phyloP scores from a whole-genome alignment of 371 early-diverging fungal genomes.

The Choanephora cucurbitarum region DNA sequence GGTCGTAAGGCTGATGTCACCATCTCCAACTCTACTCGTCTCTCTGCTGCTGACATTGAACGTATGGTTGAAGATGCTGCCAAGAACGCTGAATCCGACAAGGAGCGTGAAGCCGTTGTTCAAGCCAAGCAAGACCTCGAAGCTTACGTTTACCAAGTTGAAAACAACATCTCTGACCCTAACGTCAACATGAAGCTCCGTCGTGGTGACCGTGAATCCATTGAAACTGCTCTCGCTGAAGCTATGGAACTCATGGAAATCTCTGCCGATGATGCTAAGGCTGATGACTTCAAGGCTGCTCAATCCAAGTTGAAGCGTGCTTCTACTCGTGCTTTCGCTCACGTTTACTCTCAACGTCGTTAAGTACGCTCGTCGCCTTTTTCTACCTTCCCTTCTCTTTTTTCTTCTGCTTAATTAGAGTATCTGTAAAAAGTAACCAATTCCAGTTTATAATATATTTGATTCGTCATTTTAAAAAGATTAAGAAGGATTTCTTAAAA shows the following conservation, averaged over 20 bases:
- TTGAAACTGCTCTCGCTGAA: slow-evolving; percentile 83
- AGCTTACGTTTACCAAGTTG: slow-evolving; percentile 84
- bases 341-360: slow-evolving; percentile 44
- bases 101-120: slow-evolving; percentile 77
- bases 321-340: slow-evolving; percentile 65
- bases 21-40: slow-evolving; percentile 90
- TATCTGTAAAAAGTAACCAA: too few relatives aligned
- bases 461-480: too few relatives aligned
- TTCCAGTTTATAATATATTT: too few relatives aligned
- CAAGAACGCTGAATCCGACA: slow-evolving; percentile 84
- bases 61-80: slow-evolving; percentile 89
- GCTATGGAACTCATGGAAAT: slow-evolving; percentile 84
- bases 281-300: slow-evolving; percentile 78
- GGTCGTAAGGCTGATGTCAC: slow-evolving; percentile 76
- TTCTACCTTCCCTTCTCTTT: too few relatives aligned
- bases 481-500: too few relatives aligned
- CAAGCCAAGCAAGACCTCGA: slow-evolving; percentile 87
- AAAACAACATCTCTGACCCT: slow-evolving; percentile 80
- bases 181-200: slow-evolving; percentile 74
- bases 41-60: slow-evolving; percentile 87
- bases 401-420: too few relatives aligned
- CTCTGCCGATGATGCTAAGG: slow-evolving; percentile 67
- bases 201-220: slow-evolving; percentile 77
- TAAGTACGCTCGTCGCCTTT: slow-evolving; percentile 5
- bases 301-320: slow-evolving; percentile 86